Conservation (phyloP, 2,329 filamentous ascomycete species). For the Colletotrichum trifolii region DNA sequence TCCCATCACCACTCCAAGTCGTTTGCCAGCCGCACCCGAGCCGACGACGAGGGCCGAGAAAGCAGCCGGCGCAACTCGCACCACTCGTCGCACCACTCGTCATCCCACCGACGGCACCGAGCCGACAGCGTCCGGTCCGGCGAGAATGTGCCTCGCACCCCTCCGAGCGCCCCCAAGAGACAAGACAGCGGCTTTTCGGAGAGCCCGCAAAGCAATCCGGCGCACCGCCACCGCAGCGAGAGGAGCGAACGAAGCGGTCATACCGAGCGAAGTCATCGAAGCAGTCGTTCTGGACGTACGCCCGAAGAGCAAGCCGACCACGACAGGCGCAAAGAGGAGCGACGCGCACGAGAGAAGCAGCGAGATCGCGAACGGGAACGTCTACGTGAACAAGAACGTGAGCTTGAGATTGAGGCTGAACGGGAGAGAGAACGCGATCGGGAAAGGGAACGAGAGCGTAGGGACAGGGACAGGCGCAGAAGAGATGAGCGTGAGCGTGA, state of each 20-base stretch:
- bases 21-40: slow-evolving; percentile 47
- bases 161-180: slow-evolving; percentile 53
- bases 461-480: slow-evolving; percentile 34
- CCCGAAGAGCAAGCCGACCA: slow-evolving; percentile 62
- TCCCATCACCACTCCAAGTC: slow-evolving; percentile 48
- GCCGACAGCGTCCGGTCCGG: slow-evolving; percentile 51
- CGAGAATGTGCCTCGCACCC: slow-evolving; percentile 45
- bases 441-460: slow-evolving; percentile 16
- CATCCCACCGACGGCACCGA: slow-evolving; percentile 46
- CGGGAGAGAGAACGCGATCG: slow-evolving; percentile 25
- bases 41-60: slow-evolving; percentile 46
- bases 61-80: slow-evolving; percentile 42
- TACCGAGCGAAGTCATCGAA: slow-evolving; percentile 28
- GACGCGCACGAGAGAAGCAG: slow-evolving; percentile 43
- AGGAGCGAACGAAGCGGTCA: slow-evolving; percentile 22
- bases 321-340: slow-evolving; percentile 61
- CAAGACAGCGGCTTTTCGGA: slow-evolving; percentile 61
- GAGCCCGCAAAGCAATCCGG: slow-evolving; percentile 41
- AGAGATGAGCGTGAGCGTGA: slow-evolving; percentile 42
- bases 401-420: slow-evolving; percentile 22
- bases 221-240: slow-evolving; percentile 25
- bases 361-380: slow-evolving; percentile 29
- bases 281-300: slow-evolving; percentile 47
- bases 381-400: slow-evolving; percentile 33
- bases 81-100: slow-evolving; percentile 28